Base-by-base conservation (phyloP, 2,329 filamentous ascomycete species). In the Calonectria pseudoturangicola region DNA sequence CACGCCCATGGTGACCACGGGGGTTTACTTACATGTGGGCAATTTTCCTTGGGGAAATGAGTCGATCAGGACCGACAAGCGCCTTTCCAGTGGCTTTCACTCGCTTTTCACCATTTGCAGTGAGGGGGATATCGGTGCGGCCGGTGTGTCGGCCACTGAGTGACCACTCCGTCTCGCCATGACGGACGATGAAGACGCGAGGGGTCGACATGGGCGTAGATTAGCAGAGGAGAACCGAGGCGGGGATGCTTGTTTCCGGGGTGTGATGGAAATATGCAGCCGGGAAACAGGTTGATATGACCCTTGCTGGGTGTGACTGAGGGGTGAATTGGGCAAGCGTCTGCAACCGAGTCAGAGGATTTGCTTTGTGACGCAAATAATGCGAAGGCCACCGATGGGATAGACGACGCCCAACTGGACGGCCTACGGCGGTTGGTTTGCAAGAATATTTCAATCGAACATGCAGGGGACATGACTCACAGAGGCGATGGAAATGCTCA, bases 121-220 rank as follows among this genome's bases (percentile, higher is more conserved):
- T 98, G 45, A 98, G 88, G 1, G 95, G 93, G 4, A 98, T 94
- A 81, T 98, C 96, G n/a, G 94, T 94, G 33, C 87, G 89, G 65
- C 95, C 94, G 0, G 96, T 98, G 85, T 98, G 95, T 66, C 92
- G 90, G 69, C 95, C 96, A 77, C 93, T 93, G 60, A 98, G 91
- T 6, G 94, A 97, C 96, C 96, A 98, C 87, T 98, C 95, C 4
- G 96, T 98, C 87, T 98, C 95, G 85, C 96, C 96, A 82, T 98
- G 96, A 79, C 96, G 94, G 82, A 95, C 86, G 77, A 97, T 91
- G 87, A 96, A 96, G 82, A 94, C 92, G 66, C 94, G 90, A 2
- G 94, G 94, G 2, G 92, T 91, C 27, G 81, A 72, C 81, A 82
- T 82, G 66, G 50, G 70, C 41, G 58, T 27, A 48, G 47, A 28